Base-by-base conservation (phyloP, 2,329 filamentous ascomycete species). In the Aphanocladium album region DNA sequence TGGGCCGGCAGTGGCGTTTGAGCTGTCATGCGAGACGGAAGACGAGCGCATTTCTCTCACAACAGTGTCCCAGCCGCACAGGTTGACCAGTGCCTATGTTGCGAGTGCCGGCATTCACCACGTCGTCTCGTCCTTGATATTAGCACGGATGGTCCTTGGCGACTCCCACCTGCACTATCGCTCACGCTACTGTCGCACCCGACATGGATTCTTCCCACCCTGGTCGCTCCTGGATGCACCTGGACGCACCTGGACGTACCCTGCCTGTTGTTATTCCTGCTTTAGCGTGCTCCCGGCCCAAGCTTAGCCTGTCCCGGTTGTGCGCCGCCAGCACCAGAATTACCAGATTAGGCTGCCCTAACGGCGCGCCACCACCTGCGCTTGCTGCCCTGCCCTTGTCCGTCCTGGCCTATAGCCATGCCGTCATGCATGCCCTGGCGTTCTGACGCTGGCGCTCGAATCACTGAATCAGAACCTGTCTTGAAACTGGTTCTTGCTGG, bases 321-420 rank as follows among this genome's bases (percentile, higher is more conserved):
- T 51, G 57, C 30, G 47, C 57, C 57, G 49, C 57, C 37, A 43
- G 49, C 47, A 45, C 27, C n/a, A 46, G 57, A 59, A 59, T 59
- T 59, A 37, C 57, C 57, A 59, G 47, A 59, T 59, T 59, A 37
- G 57, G 57, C 57, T 46, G 47, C 47, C 39, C 35, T 17, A 59
- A 53, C 57, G 57, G 57, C 35, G 56, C 47, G 57, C 57, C 57
- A 59, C 54, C 57, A 59, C 57, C 52, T 58, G 56, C 23, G 46
- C 56, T 51, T 59, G 46, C 45, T 37, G 17, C 14, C 37, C n/a
- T 52, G 47, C 19, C 49, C 57, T 52, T 53, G 57, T 30, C 49
- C 47, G 8, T 43, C 56, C 37, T 37, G 12, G n/a, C 35, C 39
- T 17, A 21, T 30, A 12, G 6, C 25, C 23, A 49, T 30, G 25